Evolutionary conservation across 805 yeast genomes (phyloP).

Genomic region (Kurtzmaniella fragi): DNA sequence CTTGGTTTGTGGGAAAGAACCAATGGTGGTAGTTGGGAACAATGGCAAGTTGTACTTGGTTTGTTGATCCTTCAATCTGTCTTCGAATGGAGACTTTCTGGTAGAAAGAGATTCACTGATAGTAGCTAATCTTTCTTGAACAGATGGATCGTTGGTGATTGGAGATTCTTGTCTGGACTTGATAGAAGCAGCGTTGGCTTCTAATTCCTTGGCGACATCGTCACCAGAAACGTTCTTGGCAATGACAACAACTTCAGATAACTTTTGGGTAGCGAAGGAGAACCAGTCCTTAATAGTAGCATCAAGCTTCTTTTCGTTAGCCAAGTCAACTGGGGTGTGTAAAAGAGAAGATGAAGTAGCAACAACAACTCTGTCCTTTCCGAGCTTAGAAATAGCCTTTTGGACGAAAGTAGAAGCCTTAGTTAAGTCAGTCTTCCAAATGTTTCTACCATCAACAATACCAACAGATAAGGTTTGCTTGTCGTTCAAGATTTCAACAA

Average conservation of each 20-base stretch:
- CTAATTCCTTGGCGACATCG: conserved; percentile 71
- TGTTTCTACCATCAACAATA: conserved; percentile 98
- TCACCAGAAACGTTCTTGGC: conserved; percentile 84
- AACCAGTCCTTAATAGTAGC: conserved; percentile 95
- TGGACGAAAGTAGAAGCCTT: conserved; percentile 78
- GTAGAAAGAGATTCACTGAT: conserved; percentile 71
- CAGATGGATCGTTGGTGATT: conserved; percentile 88
- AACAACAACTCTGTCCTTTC: conserved; percentile 80
- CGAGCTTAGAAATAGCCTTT: conserved; percentile 79
- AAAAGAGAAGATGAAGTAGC: conserved; percentile 95
- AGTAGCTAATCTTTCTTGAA: conserved; percentile 78
- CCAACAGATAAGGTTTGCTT: conserved; percentile 89
- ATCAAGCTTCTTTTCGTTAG: conserved; percentile 85
- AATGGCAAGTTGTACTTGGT: conserved; percentile 85
- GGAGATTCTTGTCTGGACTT: conserved; percentile 81
- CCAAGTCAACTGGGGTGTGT: conserved; percentile 97
- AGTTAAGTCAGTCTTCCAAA: conserved; percentile 96
- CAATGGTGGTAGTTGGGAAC: conserved; percentile 99
- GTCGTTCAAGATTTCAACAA: conserved; percentile 57
- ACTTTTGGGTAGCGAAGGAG: conserved; percentile 97
- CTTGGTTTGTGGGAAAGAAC: conserved; percentile 99
- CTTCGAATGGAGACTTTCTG: conserved; percentile 83
- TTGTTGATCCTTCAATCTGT: conserved; percentile 85
- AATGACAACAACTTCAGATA: conserved; percentile 83
- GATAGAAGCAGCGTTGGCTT: conserved; percentile 83